Conservation (phyloP, 305 asterid species). For the Andrographis paniculata region DNA sequence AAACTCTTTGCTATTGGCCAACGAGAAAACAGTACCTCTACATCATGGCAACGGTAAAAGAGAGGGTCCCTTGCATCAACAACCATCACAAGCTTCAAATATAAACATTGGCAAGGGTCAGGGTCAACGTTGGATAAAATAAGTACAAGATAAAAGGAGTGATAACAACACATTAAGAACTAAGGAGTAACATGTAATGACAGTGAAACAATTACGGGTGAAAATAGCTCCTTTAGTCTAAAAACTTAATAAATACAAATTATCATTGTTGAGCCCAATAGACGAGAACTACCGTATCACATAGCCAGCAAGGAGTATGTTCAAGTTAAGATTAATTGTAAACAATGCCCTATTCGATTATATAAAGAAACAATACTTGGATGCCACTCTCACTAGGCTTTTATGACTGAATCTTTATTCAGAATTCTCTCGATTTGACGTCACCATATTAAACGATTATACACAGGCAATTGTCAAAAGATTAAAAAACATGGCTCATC, state of each 20-base stretch:
- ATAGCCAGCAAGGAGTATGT: no score
- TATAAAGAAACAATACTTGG: constrained; percentile 9
- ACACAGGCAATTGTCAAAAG: no score
- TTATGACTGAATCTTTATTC: no score
- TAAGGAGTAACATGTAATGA: constrained; percentile 3
- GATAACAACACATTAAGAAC: background rate
- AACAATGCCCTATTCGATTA: background rate
- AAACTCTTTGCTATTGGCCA: no score
- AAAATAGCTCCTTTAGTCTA: no score
- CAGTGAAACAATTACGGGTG: constrained; percentile 1
- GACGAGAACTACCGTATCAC: no score
- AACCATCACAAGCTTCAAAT: constrained; percentile 79
- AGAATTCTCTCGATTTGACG: no score
- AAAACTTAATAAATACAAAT: no score
- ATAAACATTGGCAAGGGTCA: constrained; percentile 12
- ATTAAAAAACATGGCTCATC: no score
- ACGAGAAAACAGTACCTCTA: constrained; percentile 55
- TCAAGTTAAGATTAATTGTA: no score
- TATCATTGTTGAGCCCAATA: no score
- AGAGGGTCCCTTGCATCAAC: constrained; percentile 98
- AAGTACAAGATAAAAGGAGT: background rate
- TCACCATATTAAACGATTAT: no score
- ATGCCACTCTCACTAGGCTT: background rate
- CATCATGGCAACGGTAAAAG: constrained; percentile 95
- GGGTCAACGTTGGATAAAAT: constrained; percentile 17